Conservation (phyloP, 2,329 filamentous ascomycete species). For the Neopestalotiopsis rosae region DNA sequence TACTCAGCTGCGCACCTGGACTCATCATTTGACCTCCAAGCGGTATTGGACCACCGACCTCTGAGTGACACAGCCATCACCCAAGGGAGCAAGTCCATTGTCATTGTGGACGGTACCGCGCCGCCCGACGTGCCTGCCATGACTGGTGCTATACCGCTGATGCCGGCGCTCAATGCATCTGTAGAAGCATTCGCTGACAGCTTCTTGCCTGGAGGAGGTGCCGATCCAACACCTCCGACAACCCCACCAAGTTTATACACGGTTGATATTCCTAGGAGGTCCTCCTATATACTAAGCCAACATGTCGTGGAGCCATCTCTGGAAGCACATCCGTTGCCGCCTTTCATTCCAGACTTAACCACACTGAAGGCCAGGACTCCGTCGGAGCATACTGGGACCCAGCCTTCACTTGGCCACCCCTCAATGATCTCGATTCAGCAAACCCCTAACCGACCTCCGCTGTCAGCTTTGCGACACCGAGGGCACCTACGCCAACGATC, state of each 20-base stretch:
- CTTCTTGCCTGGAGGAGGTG: slow-evolving; percentile 50
- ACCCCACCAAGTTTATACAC: slow-evolving; percentile 56
- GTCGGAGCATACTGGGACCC: slow-evolving; percentile 34
- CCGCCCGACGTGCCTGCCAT: slow-evolving; percentile 55
- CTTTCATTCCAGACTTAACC: slow-evolving; percentile 52
- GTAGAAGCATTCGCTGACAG: slow-evolving; percentile 59
- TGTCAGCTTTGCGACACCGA: slow-evolving; percentile 37
- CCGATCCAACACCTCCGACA: slow-evolving; percentile 64
- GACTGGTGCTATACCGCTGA: slow-evolving; percentile 53
- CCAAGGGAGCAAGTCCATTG: slow-evolving; percentile 84
- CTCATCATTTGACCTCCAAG: slow-evolving; percentile 43
- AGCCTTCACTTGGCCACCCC: slow-evolving; percentile 39
- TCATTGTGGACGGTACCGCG: slow-evolving; percentile 78
- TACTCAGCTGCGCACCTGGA: slow-evolving; percentile 52
- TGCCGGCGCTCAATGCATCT: slow-evolving; percentile 50
- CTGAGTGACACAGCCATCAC: slow-evolving; percentile 68
- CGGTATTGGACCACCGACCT: slow-evolving; percentile 44
- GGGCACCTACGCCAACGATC: slow-evolving; percentile 52
- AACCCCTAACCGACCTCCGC: slow-evolving; percentile 37
- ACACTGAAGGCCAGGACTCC: slow-evolving; percentile 38
- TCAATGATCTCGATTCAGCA: slow-evolving; percentile 33
- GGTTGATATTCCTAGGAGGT: slow-evolving; percentile 55
- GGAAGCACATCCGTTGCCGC: slow-evolving; percentile 48
- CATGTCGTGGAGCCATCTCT: slow-evolving; percentile 44
- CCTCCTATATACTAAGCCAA: slow-evolving; percentile 60